Percentiles rank a stretch among this genome's conserved stretches.
These are phyloP conservation scores for Xylariaceae sp. DNA, from an alignment of 2,329 filamentous ascomycete species.

Conservation along the genomic window DNA sequence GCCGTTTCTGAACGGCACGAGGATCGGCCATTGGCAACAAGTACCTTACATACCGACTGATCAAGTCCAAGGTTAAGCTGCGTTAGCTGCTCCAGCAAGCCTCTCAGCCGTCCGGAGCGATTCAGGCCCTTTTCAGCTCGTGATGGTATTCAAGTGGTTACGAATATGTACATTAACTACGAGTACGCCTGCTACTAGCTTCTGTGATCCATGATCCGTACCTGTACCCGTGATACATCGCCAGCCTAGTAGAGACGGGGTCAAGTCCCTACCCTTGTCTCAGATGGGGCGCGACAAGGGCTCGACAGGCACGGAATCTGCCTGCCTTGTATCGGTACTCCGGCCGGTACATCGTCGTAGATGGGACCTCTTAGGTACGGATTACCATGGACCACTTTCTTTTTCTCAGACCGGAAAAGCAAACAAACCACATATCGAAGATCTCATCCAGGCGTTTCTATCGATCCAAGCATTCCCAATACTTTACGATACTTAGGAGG, in stretches of 20 bases:
- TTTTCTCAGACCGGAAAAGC: neutral
- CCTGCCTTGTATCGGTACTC: neutral
- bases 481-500: no score
- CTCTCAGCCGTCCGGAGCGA: neutral
- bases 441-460: neutral
- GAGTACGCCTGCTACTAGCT: no score
- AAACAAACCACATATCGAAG: neutral
- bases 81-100: no score
- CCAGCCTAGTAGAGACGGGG: neutral
- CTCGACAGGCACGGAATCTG: neutral
- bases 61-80: neutral
- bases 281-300: neutral
- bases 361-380: neutral
- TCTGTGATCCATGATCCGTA: no score
- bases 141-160: no score
- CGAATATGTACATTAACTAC: neutral
- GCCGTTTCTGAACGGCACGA: no score
- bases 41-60: neutral
- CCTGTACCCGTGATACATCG: neutral
- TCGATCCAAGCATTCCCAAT: no score
- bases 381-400: neutral
- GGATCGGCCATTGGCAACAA: neutral
- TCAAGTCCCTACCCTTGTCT: neutral
- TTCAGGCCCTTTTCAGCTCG: neutral
- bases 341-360: no score